Percentiles rank a stretch among this genome's conserved stretches.
Conservation (phyloP, 768 basidiomycete species). For the Trichaptum fuscoviolaceum region DNA sequence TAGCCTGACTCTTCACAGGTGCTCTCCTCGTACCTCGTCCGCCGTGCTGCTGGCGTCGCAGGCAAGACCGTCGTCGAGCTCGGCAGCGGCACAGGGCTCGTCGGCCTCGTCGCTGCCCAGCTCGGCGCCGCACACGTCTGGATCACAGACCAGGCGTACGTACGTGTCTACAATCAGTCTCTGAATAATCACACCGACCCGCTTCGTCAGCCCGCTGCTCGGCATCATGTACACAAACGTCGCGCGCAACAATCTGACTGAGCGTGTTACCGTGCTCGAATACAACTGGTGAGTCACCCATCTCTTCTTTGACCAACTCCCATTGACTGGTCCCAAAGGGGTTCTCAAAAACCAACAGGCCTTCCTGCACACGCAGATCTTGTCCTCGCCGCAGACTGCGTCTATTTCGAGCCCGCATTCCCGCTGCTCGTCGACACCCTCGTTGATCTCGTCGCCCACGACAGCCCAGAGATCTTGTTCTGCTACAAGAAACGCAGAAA, state of each 20-base stretch:
- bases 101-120: conserved; percentile 76
- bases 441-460: conserved; percentile 45
- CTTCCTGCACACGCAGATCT: conserved; percentile 42
- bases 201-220: conserved; percentile 64
- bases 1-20: conserved; percentile 43
- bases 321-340: neutral
- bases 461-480: conserved; percentile 68
- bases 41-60: conserved; percentile 46
- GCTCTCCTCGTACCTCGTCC: conserved; percentile 67
- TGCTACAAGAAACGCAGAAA: conserved; percentile 94
- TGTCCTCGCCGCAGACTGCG: conserved; percentile 89
- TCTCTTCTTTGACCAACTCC: neutral
- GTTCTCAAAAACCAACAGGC: conserved; percentile 38
- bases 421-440: conserved; percentile 81
- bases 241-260: conserved; percentile 51
- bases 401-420: conserved; percentile 93
- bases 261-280: conserved; percentile 55
- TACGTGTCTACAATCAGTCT: conserved; percentile 19
- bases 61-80: conserved; percentile 70
- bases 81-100: conserved; percentile 88
- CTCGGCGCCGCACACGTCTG: conserved; percentile 59
- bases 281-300: conserved; percentile 66
- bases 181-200: conserved; percentile 40
- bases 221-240: conserved; percentile 78
- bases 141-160: conserved; percentile 91